A percentile compares a stretch with the other conserved stretches of the same genome.
These are phyloP conservation scores for Amylostereum areolatum DNA, from an alignment of 1,284 basidiomycete genomes.

Conservation along the genomic window DNA sequence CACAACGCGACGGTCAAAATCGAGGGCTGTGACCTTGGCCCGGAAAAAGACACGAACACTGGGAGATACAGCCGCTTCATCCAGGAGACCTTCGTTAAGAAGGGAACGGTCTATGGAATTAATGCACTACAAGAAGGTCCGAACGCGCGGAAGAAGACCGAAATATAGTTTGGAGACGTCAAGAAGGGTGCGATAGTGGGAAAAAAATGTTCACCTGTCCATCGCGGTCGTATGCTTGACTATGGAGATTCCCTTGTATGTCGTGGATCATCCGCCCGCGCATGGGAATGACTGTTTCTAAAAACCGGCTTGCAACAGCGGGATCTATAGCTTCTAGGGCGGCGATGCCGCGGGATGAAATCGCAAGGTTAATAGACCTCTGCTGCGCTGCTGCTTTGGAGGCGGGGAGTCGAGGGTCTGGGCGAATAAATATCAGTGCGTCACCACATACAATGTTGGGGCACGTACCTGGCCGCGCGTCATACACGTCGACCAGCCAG, in stretches of 20 bases:
- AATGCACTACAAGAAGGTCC: slow-evolving; percentile 57
- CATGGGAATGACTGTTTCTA: slow-evolving; percentile 88
- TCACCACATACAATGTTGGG: slow-evolving; percentile 11
- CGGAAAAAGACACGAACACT: slow-evolving; percentile 73
- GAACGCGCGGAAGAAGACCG: slow-evolving; percentile 14
- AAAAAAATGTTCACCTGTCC: slow-evolving; percentile 60
- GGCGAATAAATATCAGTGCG: slow-evolving; percentile 11
- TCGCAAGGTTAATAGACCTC: slow-evolving; percentile 94
- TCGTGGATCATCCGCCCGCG: slow-evolving; percentile 94
- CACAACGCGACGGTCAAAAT: slow-evolving; percentile 67
- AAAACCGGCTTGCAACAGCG: slow-evolving; percentile 66
- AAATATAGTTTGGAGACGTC: slow-evolving; percentile 17
- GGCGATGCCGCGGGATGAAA: slow-evolving; percentile 88
- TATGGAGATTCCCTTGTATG: slow-evolving; percentile 60
- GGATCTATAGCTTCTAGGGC: slow-evolving; percentile 81
- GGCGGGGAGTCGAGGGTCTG: slow-evolving; percentile 68
- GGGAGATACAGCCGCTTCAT: slow-evolving; percentile 57
- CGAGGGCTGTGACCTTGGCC: slow-evolving; percentile 68
- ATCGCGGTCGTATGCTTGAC: slow-evolving; percentile 83
- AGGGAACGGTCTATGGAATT: slow-evolving; percentile 89
- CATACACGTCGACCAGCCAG: slow-evolving; percentile 88
- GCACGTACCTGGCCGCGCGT: slow-evolving; percentile 75
- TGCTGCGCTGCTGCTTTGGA: slow-evolving; percentile 60
- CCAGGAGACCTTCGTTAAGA: slow-evolving; percentile 82
- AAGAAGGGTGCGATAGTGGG: slow-evolving; percentile 9